Base-by-base conservation (phyloP, 371 early-diverging fungal species). In the Vairimorpha ceranae region DNA sequence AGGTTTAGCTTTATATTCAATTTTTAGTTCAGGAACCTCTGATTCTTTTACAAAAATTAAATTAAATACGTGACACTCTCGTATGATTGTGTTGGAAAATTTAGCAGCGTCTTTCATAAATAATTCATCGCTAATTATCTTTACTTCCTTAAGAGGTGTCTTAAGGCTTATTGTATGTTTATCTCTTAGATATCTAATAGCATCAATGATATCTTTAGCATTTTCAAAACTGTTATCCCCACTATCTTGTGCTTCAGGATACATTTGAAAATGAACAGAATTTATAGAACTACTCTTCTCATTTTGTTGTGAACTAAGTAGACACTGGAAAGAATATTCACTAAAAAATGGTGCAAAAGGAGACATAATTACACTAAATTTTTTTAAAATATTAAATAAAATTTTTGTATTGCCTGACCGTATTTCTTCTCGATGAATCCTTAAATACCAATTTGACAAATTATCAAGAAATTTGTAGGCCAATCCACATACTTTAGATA, bases 371-470 rank as follows among this genome's bases (percentile, higher is more conserved):
- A 88, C 88, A 80, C 90, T 88, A 80, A 99, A 84, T 10, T 91
- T 91, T 80, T 88, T 88, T 52, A 99, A 85, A 12, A 95, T 91
- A 83, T 94, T 92, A 77, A 89, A 91, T 70, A 99, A 87, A 14
- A 93, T 83, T 90, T 23, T 87, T 78, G 70, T 93, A 91, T 77
- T 88, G 87, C 76, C 95, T 93, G 72, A 92, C 92, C 94, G 95
- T 71, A 97, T 86, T 72, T 93, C 88, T 83, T 90, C 91, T 74
- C 99, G 90, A 87, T 97, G 96, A 87, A 97, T 94, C 74, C 97
- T 90, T 74, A 99, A 89, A 84, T 97, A 99, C 97, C 97, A 97
- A 86, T 97, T 96, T 79, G 95, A 96, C 66, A 99, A 86, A 67
- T 90, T 87, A 80, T 97, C 97, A 75, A 99, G 89, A 82, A 95